Percentiles rank a stretch among this genome's conserved stretches.
phyloP scores from a whole-genome alignment of 2,329 filamentous ascomycete genomes.

The Penicillium psychrosexuale region DNA sequence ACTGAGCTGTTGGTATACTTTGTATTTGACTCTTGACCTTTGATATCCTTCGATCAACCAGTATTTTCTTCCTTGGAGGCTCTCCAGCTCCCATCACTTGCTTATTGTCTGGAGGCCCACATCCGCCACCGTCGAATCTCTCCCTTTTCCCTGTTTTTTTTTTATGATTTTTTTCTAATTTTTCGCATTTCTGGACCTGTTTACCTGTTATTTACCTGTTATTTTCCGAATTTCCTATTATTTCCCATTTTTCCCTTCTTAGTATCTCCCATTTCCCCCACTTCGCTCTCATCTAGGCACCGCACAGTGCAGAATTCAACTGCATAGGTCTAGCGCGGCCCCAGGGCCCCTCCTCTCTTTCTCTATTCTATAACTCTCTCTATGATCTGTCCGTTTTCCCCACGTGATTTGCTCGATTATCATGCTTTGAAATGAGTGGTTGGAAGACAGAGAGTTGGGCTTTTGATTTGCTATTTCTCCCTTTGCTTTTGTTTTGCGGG shows the following conservation, averaged over 20 bases:
- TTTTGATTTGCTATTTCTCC: background rate
- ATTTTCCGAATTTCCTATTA: slow-evolving; percentile 1
- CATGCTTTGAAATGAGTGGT: slow-evolving; percentile 8
- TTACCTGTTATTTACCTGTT: slow-evolving; percentile 4
- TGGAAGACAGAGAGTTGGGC: background rate
- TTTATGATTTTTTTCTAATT: background rate
- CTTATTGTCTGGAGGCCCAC: background rate
- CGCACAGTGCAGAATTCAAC: slow-evolving; percentile 4
- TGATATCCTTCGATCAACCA: background rate
- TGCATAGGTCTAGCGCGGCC: background rate
- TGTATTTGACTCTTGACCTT: background rate
- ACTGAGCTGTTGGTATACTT: background rate
- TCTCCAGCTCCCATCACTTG: background rate
- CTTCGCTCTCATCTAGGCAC: background rate
- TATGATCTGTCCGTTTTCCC: background rate
- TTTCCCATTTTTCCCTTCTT: background rate
- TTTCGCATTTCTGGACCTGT: background rate
- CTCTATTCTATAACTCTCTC: slow-evolving; percentile 6
- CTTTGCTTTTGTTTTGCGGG: background rate
- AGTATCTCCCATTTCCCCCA: background rate
- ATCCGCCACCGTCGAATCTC: slow-evolving; percentile 7
- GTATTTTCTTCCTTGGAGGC: background rate
- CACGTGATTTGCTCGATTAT: slow-evolving; percentile 3
- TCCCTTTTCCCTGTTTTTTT: slow-evolving; percentile 1
- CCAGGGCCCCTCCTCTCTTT: slow-evolving; percentile 2